Evolutionary conservation across 176 grass and related monocot species (phyloP).

Genomic region (Triticum timopheevii): DNA sequence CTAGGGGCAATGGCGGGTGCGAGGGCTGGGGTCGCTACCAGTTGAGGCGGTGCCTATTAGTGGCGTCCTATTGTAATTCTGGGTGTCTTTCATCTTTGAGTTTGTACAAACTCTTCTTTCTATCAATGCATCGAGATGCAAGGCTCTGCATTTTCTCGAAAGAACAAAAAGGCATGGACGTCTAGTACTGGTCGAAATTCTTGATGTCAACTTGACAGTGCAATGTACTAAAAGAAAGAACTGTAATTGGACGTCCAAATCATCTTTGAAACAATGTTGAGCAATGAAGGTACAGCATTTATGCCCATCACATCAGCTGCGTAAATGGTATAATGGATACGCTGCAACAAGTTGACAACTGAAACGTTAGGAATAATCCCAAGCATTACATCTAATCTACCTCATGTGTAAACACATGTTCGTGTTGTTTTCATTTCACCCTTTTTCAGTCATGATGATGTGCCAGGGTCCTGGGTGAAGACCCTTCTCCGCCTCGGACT

Average conservation of each 20-base stretch:
- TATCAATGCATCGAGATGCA: no score
- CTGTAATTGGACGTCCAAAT: slow-evolving; percentile 1
- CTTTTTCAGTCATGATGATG: neutral
- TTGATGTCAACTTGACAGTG: slow-evolving; percentile 17
- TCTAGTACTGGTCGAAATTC: slow-evolving; percentile 1
- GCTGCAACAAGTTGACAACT: neutral
- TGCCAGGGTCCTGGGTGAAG: no score
- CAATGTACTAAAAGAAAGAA: neutral
- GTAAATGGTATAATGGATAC: slow-evolving; percentile 17
- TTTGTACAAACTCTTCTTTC: no score
- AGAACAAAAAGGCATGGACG: slow-evolving; percentile 2
- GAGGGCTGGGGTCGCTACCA: no score
- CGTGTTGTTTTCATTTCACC: neutral
- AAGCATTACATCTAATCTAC: neutral
- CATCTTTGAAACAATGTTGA: slow-evolving; percentile 15
- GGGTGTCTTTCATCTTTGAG: no score
- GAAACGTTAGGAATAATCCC: neutral
- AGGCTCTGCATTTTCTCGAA: neutral
- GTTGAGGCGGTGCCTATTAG: no score
- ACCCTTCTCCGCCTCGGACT: no score
- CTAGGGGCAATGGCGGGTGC: neutral
- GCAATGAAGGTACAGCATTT: slow-evolving; percentile 12
- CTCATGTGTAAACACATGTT: neutral
- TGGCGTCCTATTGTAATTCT: no score
- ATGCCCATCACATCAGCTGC: slow-evolving; percentile 17